phyloP scores from a whole-genome alignment of 768 basidiomycete species.

The Lentinus tigrinus region DNA sequence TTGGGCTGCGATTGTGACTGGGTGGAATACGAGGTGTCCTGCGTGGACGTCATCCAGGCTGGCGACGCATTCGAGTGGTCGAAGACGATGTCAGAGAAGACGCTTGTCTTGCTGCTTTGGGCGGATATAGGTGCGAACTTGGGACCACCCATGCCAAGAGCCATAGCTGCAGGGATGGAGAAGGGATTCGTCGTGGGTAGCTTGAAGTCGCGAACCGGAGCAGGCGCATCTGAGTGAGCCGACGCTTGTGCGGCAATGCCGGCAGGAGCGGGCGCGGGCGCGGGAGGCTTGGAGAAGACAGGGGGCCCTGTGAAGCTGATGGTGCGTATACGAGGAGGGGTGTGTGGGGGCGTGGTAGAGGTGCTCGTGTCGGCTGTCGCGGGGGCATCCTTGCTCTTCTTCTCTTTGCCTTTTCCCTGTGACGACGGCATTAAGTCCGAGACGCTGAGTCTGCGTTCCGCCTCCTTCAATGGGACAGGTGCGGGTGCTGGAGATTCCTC shows the following conservation, averaged over 20 bases:
- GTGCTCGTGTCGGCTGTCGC: conserved; percentile 30
- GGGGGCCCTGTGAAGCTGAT: conserved; percentile 24
- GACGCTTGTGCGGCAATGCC: background rate
- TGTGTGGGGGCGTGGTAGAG: conserved; percentile 58
- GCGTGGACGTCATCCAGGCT: conserved; percentile 58
- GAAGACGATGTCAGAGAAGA: conserved; percentile 51
- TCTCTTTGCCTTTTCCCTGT: conserved; percentile 22
- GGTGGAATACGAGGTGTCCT: conserved; percentile 54
- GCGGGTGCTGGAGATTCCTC: background rate
- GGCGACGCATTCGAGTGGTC: conserved; percentile 42
- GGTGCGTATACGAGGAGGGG: conserved; percentile 31
- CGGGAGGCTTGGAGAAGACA: conserved; percentile 58
- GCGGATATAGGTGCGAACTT: conserved; percentile 34
- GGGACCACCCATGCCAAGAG: conserved; percentile 41
- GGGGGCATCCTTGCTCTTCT: background rate
- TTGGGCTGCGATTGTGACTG: conserved; percentile 18
- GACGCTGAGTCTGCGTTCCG: conserved; percentile 48
- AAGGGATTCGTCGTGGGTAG: conserved; percentile 37
- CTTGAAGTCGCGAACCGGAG: conserved; percentile 33
- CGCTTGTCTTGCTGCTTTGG: conserved; percentile 55
- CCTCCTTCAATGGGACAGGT: background rate
- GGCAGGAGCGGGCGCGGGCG: conserved; percentile 21
- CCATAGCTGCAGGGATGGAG: conserved; percentile 44
- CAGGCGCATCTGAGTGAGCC: conserved; percentile 6
- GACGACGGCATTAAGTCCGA: conserved; percentile 49